Base-by-base conservation (phyloP, 2,329 filamentous ascomycete species). In the Arachnomyces sp. region DNA sequence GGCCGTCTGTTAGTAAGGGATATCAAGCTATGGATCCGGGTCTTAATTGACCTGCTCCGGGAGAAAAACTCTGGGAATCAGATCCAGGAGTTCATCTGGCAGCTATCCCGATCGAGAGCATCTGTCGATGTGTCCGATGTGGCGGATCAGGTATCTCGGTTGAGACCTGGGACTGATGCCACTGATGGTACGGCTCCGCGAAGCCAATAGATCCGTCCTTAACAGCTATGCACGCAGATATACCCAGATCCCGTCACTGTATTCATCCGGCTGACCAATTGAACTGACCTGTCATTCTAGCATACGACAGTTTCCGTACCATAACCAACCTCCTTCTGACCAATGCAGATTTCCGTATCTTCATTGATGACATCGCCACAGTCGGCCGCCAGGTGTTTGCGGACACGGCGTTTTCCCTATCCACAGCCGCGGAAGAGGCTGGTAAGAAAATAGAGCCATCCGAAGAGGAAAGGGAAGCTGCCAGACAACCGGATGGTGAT, bases 21-120 rank as follows among this genome's bases (percentile, higher is more conserved):
- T 55, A 71, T 73, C 36, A 85, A 83, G 57, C 72, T 82, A 50
- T 90, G 80, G 76, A 68, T 95, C 6, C 75, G 79, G 42, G 75
- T 89, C 43, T 80, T 95, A 59, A 90, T 93, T 52, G 78, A 86
- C n/a, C 65, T 95, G 4, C 60, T 95, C 34, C 72, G 78, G 40
- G 73, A 88, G 62, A 96, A 95, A 68, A 95, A 95, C 60, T 69
- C 72, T 45, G 64, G 77, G 12, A 87, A 96, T 61, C 84, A 95
- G 59, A 77, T 96, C 13, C 90, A 96, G 60, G 86, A 95, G 53
- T 85, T 95, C 48, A 71, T 95, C 30, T 95, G 88, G 88, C 88
- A 82, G 52, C 62, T 94, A 34, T 69, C 79, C 47, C 83, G 85
- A 57, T 81, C 86, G n/a, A 75, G 77, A 28, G 67, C 92, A 4